Base-by-base conservation (phyloP, 2,329 filamentous ascomycete species). In the Fusarium ambrosium region DNA sequence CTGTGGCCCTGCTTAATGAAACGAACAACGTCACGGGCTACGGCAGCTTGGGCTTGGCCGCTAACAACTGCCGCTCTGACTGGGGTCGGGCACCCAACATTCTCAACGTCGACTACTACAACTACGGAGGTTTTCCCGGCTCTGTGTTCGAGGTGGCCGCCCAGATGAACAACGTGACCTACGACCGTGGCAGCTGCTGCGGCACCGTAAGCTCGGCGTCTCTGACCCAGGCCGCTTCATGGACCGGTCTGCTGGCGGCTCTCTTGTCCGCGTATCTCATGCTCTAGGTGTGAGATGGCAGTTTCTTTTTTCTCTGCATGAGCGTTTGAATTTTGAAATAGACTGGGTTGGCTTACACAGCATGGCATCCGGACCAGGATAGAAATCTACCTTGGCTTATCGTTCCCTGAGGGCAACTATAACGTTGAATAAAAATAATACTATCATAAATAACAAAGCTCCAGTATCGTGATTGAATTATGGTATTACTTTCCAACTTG, bases 51-150 rank as follows among this genome's bases (percentile, higher is more conserved):
- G 94, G 93, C 0, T 74, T 85, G 16, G 89, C 89, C 68, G 90
- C 90, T 1, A 82, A 88, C n/a, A 89, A 91, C 69, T 97, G 94
- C 81, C 81, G 82, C 14, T 68, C 78, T 1, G 81, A 85, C 58
- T 97, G 93, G 93, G 87, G 87, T 22, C 89, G 90, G 10, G 87
- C 93, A 1, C 95, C 94, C 3, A 96, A 93, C 79, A 91, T 95
- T 79, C 86, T 97, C 60, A 91, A 97, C 64, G 94, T 97, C 29
- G 94, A 97, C 81, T 97, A 94, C 82, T 97, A 97, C 84, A 95
- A 97, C 81, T 86, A 87, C 70, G 93, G 93, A 34, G 86, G 84
- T 39, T 88, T 82, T 36, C 87, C 85, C 4, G 94, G 94, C 2
- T 93, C 92, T 4, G 94, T 97, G 11, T 97, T 97, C 78, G 88